Evolutionary conservation across 345 rosid species (phyloP).

Genomic region (Citrus trifoliata): DNA sequence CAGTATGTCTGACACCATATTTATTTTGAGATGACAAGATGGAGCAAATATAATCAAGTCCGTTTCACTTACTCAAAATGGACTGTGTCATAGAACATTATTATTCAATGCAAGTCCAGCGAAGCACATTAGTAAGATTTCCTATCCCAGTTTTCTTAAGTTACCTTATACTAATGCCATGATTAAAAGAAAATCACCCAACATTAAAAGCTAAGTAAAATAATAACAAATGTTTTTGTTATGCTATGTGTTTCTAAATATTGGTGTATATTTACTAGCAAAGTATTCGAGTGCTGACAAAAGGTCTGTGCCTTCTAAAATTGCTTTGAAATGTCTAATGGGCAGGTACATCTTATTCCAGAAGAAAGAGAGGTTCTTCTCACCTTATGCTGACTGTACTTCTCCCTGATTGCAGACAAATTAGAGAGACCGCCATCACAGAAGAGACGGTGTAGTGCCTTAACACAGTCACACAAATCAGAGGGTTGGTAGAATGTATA

Average conservation of each 20-base stretch:
- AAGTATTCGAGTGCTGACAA: not conserved
- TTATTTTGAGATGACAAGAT: not conserved
- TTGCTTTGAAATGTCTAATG: not conserved
- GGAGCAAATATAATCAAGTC: not conserved
- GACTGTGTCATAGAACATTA: not conserved
- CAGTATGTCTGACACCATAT: not conserved
- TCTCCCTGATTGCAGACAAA: slow-evolving; percentile 30
- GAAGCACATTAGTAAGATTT: not conserved
- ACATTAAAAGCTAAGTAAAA: too few relatives aligned
- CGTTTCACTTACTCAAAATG: not conserved
- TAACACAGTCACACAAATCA: slow-evolving; percentile 25
- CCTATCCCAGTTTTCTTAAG: not conserved
- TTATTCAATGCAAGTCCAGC: not conserved
- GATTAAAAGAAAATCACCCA: not conserved
- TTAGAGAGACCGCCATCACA: slow-evolving; percentile 8
- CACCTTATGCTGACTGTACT: slow-evolving; percentile 34
- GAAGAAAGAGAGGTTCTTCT: not conserved
- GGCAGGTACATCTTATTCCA: not conserved
- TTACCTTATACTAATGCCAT: not conserved
- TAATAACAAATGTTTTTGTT: not conserved
- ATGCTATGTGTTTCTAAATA: not conserved
- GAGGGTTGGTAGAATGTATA: slow-evolving; percentile 29
- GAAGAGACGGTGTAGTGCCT: slow-evolving; percentile 24
- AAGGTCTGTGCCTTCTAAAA: not conserved
- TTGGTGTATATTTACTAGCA: not conserved